Base-by-base conservation (phyloP, 306 rosid genomes). In the Rubus parviflorus region DNA sequence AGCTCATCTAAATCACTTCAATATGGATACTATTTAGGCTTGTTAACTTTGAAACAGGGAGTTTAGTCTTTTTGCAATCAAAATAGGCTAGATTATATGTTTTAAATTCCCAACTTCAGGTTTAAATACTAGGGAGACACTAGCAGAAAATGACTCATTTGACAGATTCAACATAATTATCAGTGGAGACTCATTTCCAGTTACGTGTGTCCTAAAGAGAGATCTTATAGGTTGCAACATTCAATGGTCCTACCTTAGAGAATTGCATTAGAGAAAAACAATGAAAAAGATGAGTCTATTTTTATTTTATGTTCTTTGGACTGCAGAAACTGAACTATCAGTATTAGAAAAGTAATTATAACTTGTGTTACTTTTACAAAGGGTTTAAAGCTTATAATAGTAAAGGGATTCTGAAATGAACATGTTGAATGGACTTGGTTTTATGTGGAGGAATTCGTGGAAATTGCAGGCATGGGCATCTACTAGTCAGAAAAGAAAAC, bases 201-300 rank as follows among this genome's bases (percentile, higher is more conserved):
- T 30, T 46, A 63, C 79, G 46, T 12, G 10, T 78, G 71, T 70
- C 76, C 47, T 48, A 70, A 48, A 6, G 42, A 72, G 13, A 42
- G 15, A 60, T 20, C 5, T 45, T 38, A 4, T n/a, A 9, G 14
- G 37, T 3, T 23, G 41, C 61, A n/a, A 49, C 38, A 30, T 57
- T 58, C 75, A 41, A 19, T 47, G 42, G 76, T 46, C 75, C 62
- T 56, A 70, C 74, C 54, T 12, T 11, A n/a, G 54, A 66, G 67
- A 65, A 67, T 42, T 23, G 41, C 74, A 41, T 11, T n/a, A 38
- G 42, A 41, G 73, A 65, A 77, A 77, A 67, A 68, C 74, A 43
- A 52, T 6, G 22, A 25, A 41, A 46, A 53, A 25, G 30, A 23
- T 54, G 20, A 25, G 16, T 43, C 6, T 20, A 41, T 7, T 41